Percentiles rank a stretch among this genome's conserved stretches.
Conservation (phyloP, 2,329 filamentous ascomycete species). For the Colletotrichum siamense region DNA sequence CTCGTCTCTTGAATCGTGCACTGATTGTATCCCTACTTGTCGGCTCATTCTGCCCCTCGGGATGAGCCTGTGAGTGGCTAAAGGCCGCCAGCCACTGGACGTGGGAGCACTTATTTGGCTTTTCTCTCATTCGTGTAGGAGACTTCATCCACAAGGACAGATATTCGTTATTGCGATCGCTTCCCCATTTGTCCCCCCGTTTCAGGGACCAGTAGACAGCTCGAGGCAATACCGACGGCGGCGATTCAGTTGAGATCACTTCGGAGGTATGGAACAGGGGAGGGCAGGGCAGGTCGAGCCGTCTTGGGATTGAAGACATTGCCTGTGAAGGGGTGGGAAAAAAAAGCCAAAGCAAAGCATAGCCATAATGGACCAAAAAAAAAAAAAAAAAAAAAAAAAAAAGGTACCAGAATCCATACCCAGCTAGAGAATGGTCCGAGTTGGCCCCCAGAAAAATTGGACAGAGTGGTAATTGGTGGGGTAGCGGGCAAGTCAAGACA, state of each 20-base stretch:
- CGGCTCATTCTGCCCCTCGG: neutral
- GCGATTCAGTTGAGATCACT: slow-evolving; percentile 6
- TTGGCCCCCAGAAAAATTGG: slow-evolving; percentile 6
- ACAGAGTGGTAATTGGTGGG: slow-evolving; percentile 6
- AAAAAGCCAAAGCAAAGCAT: neutral
- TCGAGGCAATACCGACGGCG: neutral
- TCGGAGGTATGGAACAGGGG: neutral
- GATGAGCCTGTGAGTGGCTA: neutral
- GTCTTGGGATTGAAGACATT: neutral
- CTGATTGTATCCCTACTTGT: slow-evolving; percentile 12
- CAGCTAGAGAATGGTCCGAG: slow-evolving; percentile 10
- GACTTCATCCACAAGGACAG: neutral
- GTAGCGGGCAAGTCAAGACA: slow-evolving; percentile 1
- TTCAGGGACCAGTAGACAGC: neutral
- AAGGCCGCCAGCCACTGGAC: neutral
- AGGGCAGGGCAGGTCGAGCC: neutral
- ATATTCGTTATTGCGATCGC: neutral
- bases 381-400: neutral
- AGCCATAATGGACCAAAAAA: neutral
- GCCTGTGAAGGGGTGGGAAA: neutral
- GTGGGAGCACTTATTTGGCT: slow-evolving; percentile 3
- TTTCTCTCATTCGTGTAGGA: neutral
- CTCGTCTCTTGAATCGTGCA: slow-evolving; percentile 19
- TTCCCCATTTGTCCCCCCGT: neutral
- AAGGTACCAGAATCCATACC: neutral